Percentiles rank a stretch among this genome's conserved stretches.
Conservation (phyloP, 371 early-diverging fungal species). For the Mucor mucedo region DNA sequence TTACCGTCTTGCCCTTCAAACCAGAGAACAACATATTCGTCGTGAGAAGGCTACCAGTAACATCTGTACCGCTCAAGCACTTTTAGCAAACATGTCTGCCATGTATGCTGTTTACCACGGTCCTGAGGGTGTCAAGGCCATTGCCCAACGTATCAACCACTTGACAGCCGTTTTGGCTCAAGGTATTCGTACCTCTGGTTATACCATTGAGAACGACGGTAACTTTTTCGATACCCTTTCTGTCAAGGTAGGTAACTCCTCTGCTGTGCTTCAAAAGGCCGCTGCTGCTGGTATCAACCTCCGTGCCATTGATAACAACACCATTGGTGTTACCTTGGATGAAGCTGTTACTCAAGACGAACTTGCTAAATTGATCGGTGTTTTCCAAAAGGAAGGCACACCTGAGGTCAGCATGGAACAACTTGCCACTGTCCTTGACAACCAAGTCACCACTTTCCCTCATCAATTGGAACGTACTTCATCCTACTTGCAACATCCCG, state of each 20-base stretch:
- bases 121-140: constrained; percentile 86
- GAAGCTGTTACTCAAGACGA: constrained; percentile 88
- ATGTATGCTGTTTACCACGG: constrained; percentile 98
- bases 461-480: constrained; percentile 74
- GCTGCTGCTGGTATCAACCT: constrained; percentile 84
- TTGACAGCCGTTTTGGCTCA: constrained; percentile 85
- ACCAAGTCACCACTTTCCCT: constrained; percentile 61
- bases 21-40: constrained; percentile 98
- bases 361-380: constrained; percentile 70
- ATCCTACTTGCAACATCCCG: constrained; percentile 80
- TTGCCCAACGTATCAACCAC: constrained; percentile 91
- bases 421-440: constrained; percentile 45
- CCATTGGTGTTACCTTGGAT: constrained; percentile 88
- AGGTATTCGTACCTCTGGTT: constrained; percentile 72
- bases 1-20: constrained; percentile 95
- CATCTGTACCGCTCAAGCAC: constrained; percentile 97
- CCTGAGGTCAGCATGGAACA: constrained; percentile 51
- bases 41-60: constrained; percentile 98
- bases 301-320: constrained; percentile 74
- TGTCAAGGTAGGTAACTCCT: constrained; percentile 69
- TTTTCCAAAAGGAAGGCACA: constrained; percentile 70
- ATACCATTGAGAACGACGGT: constrained; percentile 75
- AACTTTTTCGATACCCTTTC: constrained; percentile 93
- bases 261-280: constrained; percentile 74
- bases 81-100: constrained; percentile 92